These are phyloP conservation scores for Mycosphaerella arachidis DNA, from an alignment of 2,329 filamentous ascomycete species.

Conservation along the genomic window DNA sequence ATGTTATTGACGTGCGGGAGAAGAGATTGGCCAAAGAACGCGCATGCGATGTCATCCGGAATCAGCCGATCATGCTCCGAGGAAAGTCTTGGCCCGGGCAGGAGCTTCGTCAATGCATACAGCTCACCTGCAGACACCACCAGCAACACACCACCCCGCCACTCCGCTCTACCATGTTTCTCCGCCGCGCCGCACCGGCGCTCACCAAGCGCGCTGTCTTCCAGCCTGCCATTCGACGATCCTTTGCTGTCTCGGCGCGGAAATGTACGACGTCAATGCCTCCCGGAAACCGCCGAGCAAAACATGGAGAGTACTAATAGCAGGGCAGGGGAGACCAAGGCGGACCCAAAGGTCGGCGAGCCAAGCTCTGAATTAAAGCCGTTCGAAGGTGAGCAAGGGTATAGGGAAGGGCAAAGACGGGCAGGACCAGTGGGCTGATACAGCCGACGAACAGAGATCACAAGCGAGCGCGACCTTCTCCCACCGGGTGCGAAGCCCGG, in stretches of 20 bases:
- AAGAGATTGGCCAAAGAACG: neutral
- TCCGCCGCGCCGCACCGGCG: slow-evolving; percentile 48
- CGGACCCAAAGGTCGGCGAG: slow-evolving; percentile 37
- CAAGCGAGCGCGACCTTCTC: slow-evolving; percentile 73
- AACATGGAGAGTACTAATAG: slow-evolving; percentile 9
- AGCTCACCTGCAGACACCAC: neutral
- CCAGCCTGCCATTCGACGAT: slow-evolving; percentile 38
- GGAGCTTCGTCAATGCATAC: slow-evolving; percentile 1
- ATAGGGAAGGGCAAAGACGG: neutral
- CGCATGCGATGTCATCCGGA: slow-evolving; percentile 3
- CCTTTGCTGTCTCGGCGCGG: slow-evolving; percentile 44
- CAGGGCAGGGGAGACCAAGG: slow-evolving; percentile 11
- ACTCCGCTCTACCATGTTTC: slow-evolving; percentile 34
- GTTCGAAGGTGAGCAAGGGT: slow-evolving; percentile 38
- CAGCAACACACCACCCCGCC: slow-evolving; percentile 2
- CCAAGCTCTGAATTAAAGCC: slow-evolving; percentile 40
- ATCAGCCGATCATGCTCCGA: neutral
- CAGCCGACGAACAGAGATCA: slow-evolving; percentile 62
- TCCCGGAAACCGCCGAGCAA: slow-evolving; percentile 14
- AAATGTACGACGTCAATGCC: slow-evolving; percentile 39
- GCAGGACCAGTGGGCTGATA: slow-evolving; percentile 9
- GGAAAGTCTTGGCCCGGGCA: neutral
- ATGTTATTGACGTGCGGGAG: neutral
- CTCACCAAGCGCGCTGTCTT: slow-evolving; percentile 44
- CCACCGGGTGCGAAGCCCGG: slow-evolving; percentile 76